A percentile compares a stretch with the other conserved stretches of the same genome.
Evolutionary conservation across 805 yeast genomes (phyloP).

Genomic region (Candida endomychidarum): DNA sequence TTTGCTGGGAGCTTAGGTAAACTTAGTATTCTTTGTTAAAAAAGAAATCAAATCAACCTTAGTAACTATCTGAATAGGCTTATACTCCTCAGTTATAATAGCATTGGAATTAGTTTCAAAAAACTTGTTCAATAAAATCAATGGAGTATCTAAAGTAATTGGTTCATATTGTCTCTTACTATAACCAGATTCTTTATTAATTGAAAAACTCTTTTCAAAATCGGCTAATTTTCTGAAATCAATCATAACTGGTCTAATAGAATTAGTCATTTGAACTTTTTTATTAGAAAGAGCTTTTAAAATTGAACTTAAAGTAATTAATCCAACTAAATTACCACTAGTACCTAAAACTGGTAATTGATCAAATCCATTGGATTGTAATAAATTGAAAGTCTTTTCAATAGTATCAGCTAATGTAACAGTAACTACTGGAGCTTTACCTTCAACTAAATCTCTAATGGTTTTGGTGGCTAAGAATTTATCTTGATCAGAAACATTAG

Average conservation of each 20-base stretch:
- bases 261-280: constrained; percentile 53
- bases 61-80: constrained; percentile 81
- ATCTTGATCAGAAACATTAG: constrained; percentile 42
- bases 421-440: constrained; percentile 75
- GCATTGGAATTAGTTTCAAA: constrained; percentile 86
- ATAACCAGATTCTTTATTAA: constrained; percentile 53
- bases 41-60: constrained; percentile 73
- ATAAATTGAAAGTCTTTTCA: constrained; percentile 62
- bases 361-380: constrained; percentile 77
- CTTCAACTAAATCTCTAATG: constrained; percentile 62
- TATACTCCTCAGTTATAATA: constrained; percentile 72
- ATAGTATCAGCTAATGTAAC: constrained; percentile 61
- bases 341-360: constrained; percentile 74
- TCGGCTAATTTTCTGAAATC: constrained; percentile 75
- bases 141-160: constrained; percentile 63
- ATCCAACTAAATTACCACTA: constrained; percentile 65
- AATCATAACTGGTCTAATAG: constrained; percentile 58
- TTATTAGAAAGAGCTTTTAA: constrained; percentile 66
- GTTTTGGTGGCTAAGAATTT: constrained; percentile 42
- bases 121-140: constrained; percentile 69
- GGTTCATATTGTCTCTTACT: constrained; percentile 66
- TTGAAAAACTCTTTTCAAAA: constrained; percentile 62
- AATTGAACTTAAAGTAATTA: constrained; percentile 72
- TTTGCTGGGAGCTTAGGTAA: constrained; percentile 10
- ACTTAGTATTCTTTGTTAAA: constrained; percentile 36